A percentile compares a stretch with the other conserved stretches of the same genome.
These are phyloP conservation scores for Phlegmacium glaucopus DNA, from an alignment of 768 basidiomycete genomes.

Conservation along the genomic window DNA sequence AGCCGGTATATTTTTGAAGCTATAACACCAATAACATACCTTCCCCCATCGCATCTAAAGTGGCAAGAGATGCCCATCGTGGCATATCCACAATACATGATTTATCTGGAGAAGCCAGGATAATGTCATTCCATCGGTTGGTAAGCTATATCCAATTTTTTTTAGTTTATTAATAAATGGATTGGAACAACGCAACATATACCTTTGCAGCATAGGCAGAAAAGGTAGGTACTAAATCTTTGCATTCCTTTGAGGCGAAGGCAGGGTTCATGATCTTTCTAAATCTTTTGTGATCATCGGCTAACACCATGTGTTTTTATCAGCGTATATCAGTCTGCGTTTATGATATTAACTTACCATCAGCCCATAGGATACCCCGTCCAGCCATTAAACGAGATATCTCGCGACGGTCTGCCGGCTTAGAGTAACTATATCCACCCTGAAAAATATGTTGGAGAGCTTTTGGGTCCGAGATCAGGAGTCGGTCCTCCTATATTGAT, in stretches of 20 bases:
- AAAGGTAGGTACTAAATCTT: constrained; percentile 24
- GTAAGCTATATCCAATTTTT: constrained; percentile 29
- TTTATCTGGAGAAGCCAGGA: constrained; percentile 23
- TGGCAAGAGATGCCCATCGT: constrained; percentile 39
- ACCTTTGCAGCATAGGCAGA: constrained; percentile 33
- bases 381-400: constrained; percentile 33
- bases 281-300: constrained; percentile 43
- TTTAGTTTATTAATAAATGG: neutral
- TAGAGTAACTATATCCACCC: constrained; percentile 40
- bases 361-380: constrained; percentile 35
- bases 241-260: constrained; percentile 43
- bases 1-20: too few species aligned
- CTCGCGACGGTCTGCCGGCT: constrained; percentile 35
- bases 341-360: constrained; percentile 25
- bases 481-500: constrained; percentile 35
- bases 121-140: constrained; percentile 37
- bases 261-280: constrained; percentile 44
- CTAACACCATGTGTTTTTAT: constrained; percentile 5
- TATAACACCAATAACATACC: too few species aligned
- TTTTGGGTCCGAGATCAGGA: constrained; percentile 48
- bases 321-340: neutral
- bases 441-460: constrained; percentile 43
- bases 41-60: constrained; percentile 49
- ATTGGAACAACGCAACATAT: neutral
- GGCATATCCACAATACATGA: constrained; percentile 31